A percentile compares a stretch with the other conserved stretches of the same genome.
phyloP scores from a whole-genome alignment of 2,329 filamentous ascomycete species.

The Myriosclerotinia curreyana region DNA sequence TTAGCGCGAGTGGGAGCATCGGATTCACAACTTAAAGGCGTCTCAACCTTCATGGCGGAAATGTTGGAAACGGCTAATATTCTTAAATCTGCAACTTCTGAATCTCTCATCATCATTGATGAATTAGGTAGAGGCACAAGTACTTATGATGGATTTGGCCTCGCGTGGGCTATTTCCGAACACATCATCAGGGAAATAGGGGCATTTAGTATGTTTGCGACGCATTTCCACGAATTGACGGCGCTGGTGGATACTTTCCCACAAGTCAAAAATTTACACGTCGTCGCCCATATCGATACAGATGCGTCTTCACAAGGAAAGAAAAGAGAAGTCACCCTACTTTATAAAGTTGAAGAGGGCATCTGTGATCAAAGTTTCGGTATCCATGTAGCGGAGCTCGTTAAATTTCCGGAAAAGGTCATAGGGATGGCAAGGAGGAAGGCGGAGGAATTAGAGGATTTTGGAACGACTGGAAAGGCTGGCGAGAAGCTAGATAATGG shows the following conservation, averaged over 20 bases:
- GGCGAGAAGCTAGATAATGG: conserved; percentile 39
- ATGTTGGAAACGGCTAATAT: conserved; percentile 99
- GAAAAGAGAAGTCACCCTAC: conserved; percentile 79
- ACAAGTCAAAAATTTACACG: conserved; percentile 89
- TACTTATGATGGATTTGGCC: conserved; percentile 95
- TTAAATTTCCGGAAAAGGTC: conserved; percentile 94
- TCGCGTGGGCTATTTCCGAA: conserved; percentile 99
- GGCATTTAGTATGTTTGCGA: conserved; percentile 92
- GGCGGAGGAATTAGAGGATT: conserved; percentile 96
- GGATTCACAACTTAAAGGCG: conserved; percentile 95
- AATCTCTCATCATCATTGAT: conserved; percentile 97
- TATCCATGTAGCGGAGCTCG: conserved; percentile 95
- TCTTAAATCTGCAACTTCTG: conserved; percentile 89
- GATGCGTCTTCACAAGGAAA: conserved; percentile 40
- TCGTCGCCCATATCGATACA: conserved; percentile 81
- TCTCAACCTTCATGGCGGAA: conserved; percentile 99
- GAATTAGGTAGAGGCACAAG: conserved; percentile 95
- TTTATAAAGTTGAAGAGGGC: conserved; percentile 95
- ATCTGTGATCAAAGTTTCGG: conserved; percentile 97
- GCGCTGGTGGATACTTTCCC: conserved; percentile 82
- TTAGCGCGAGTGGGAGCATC: conserved; percentile 93
- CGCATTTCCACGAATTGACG: conserved; percentile 97
- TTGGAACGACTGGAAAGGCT: conserved; percentile 73
- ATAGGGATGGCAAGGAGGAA: conserved; percentile 99
- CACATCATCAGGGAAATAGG: conserved; percentile 95